Evolutionary conservation across 1,139 yeast species (phyloP).

Genomic region (Sugiyamaella sp.): DNA sequence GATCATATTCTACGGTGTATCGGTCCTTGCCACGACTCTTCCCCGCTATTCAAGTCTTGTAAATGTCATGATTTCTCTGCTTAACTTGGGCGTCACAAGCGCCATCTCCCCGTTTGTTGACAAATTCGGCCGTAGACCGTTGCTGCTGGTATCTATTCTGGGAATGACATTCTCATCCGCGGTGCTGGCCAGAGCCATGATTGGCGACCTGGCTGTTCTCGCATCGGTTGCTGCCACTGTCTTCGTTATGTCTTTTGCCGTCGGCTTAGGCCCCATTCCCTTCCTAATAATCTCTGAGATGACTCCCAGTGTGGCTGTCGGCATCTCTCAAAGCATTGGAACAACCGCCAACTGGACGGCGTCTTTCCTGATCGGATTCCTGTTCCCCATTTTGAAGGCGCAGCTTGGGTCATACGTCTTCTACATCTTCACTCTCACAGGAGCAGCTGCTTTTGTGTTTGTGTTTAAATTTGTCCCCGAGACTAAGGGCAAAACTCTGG

Average conservation of each 20-base stretch:
- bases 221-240: constrained; percentile 68
- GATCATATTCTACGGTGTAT: constrained; percentile 88
- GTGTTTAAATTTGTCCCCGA: constrained; percentile 60
- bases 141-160: constrained; percentile 63
- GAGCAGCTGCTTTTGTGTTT: constrained; percentile 29
- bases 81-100: constrained; percentile 74
- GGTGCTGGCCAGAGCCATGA: constrained; percentile 67
- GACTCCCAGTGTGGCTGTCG: constrained; percentile 76
- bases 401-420: constrained; percentile 80
- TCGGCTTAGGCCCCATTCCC: constrained; percentile 95
- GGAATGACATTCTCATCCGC: constrained; percentile 72
- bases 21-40: constrained; percentile 67
- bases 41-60: constrained; percentile 71
- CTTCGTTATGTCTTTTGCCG: constrained; percentile 82
- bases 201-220: constrained; percentile 51
- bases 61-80: constrained; percentile 71
- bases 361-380: constrained; percentile 77
- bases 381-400: constrained; percentile 73
- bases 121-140: constrained; percentile 71
- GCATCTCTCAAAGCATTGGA: constrained; percentile 90
- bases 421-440: constrained; percentile 59
- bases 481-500: constrained; percentile 60
- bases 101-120: constrained; percentile 75
- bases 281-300: constrained; percentile 87
- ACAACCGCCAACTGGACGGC: constrained; percentile 90